Percentiles rank a stretch among this genome's conserved stretches.
These are phyloP conservation scores for Wickerhamiella lipophila DNA, from an alignment of 805 yeast genomes.

Conservation along the genomic window DNA sequence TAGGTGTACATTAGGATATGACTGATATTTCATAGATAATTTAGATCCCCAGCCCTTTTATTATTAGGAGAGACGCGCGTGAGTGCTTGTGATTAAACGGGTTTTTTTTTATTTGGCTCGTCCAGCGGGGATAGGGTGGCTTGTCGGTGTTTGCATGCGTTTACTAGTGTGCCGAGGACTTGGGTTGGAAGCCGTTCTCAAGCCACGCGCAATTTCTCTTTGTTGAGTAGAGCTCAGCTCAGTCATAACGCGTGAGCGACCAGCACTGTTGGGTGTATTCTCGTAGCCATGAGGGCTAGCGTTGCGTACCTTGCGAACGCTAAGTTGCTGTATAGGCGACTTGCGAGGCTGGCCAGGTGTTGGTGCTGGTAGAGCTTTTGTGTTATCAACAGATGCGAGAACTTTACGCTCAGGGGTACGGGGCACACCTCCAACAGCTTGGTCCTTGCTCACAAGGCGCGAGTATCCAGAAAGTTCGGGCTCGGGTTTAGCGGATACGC, in stretches of 20 bases:
- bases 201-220: slow-evolving; percentile 21
- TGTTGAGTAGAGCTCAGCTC: slow-evolving; percentile 8
- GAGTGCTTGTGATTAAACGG: too few species aligned
- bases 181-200: slow-evolving; percentile 27
- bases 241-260: slow-evolving; percentile 3
- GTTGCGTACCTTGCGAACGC: slow-evolving; percentile 1
- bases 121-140: slow-evolving; percentile 7
- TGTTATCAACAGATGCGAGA: slow-evolving; percentile 49
- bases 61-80: too few species aligned
- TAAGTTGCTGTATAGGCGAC: slow-evolving; percentile 3
- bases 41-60: neutral
- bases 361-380: slow-evolving; percentile 68
- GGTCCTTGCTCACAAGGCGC: slow-evolving; percentile 24
- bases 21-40: neutral
- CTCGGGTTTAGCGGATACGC: slow-evolving; percentile 51
- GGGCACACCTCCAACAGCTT: slow-evolving; percentile 31
- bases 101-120: slow-evolving; percentile 5
- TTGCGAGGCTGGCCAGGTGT: slow-evolving; percentile 98
- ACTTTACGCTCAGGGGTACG: slow-evolving; percentile 70
- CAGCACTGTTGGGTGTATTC: slow-evolving; percentile 1
- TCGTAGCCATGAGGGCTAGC: slow-evolving; percentile 1
- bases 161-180: slow-evolving; percentile 20
- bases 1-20: neutral
- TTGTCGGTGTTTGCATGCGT: slow-evolving; percentile 7
- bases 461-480: slow-evolving; percentile 29